Evolutionary conservation across 2,329 filamentous ascomycete species (phyloP).

Genomic region (Blumeriella jaapii): DNA sequence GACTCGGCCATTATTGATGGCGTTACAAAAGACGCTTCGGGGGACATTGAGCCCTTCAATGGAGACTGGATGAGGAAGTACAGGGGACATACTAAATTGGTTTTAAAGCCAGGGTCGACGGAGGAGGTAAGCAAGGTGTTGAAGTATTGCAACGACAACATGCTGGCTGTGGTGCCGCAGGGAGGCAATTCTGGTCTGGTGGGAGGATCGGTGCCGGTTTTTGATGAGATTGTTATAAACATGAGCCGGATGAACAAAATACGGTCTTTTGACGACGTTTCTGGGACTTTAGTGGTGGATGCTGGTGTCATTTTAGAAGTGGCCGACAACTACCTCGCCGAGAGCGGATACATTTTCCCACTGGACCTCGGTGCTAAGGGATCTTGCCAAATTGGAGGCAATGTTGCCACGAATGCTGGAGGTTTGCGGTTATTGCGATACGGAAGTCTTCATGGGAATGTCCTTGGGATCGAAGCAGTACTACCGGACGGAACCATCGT

Average conservation of each 20-base stretch:
- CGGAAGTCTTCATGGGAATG: slow-evolving; percentile 85
- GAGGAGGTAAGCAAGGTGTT: slow-evolving; percentile 85
- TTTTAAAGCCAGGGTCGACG: slow-evolving; percentile 74
- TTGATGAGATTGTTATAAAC: slow-evolving; percentile 95
- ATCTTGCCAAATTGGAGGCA: slow-evolving; percentile 91
- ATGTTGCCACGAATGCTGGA: slow-evolving; percentile 91
- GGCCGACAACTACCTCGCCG: slow-evolving; percentile 74
- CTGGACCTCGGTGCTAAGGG: slow-evolving; percentile 97
- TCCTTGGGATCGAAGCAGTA: slow-evolving; percentile 87
- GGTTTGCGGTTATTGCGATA: slow-evolving; percentile 83
- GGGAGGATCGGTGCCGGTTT: slow-evolving; percentile 89
- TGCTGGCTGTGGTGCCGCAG: slow-evolving; percentile 88
- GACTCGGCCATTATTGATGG: slow-evolving; percentile 77
- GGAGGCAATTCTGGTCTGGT: slow-evolving; percentile 95
- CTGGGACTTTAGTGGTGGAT: slow-evolving; percentile 80
- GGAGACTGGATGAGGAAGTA: slow-evolving; percentile 99
- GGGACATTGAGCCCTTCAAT: slow-evolving; percentile 87
- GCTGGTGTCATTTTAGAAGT: slow-evolving; percentile 85
- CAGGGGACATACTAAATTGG: slow-evolving; percentile 75
- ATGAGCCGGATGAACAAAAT: slow-evolving; percentile 85
- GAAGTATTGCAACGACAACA: slow-evolving; percentile 88
- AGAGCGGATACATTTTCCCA: slow-evolving; percentile 82
- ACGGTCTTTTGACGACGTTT: slow-evolving; percentile 83
- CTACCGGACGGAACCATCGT: slow-evolving; percentile 87
- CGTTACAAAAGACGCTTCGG: slow-evolving; percentile 58